These are phyloP conservation scores for Colletotrichum lentis DNA, from an alignment of 2,329 filamentous ascomycete genomes.

Conservation along the genomic window DNA sequence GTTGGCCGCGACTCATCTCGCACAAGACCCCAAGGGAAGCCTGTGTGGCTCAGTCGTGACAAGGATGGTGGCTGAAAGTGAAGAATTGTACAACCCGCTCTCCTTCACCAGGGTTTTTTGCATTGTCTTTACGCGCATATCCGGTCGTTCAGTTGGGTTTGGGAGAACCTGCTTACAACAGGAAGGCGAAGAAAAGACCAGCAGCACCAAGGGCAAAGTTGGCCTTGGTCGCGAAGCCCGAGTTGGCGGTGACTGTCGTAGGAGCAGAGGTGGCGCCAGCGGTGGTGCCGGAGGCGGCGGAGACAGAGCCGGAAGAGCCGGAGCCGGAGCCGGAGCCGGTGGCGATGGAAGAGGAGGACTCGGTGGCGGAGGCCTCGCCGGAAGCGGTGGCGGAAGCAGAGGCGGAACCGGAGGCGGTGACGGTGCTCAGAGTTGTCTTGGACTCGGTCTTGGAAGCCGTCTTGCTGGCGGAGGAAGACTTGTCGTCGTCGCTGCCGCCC, in stretches of 20 bases:
- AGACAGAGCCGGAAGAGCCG: constrained; percentile 6
- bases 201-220: constrained; percentile 38
- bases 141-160: constrained; percentile 24
- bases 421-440: constrained; percentile 36
- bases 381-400: constrained; percentile 24
- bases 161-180: constrained; percentile 34
- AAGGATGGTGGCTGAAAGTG: constrained; percentile 27
- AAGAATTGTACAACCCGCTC: constrained; percentile 36
- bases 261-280: constrained; percentile 18
- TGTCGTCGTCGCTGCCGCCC: constrained; percentile 32
- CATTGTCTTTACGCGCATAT: constrained; percentile 24
- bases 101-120: constrained; percentile 32
- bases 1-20: constrained; percentile 27
- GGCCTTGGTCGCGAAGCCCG: constrained; percentile 38
- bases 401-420: constrained; percentile 26
- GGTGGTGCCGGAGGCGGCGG: constrained; percentile 18
- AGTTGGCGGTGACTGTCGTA: constrained; percentile 27
- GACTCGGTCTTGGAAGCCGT: constrained; percentile 35
- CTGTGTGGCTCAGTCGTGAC: constrained; percentile 22
- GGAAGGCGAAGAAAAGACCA: constrained; percentile 38
- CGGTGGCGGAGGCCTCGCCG: constrained; percentile 17
- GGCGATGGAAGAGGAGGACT: constrained; percentile 14
- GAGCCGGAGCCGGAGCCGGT: constrained; percentile 18
- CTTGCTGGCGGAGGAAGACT: constrained; percentile 36
- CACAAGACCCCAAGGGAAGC: background rate